A percentile compares a stretch with the other conserved stretches of the same genome.
These are phyloP conservation scores for Staphylotrichum tortipilum DNA, from an alignment of 495 filamentous ascomycete species.

Conservation along the genomic window DNA sequence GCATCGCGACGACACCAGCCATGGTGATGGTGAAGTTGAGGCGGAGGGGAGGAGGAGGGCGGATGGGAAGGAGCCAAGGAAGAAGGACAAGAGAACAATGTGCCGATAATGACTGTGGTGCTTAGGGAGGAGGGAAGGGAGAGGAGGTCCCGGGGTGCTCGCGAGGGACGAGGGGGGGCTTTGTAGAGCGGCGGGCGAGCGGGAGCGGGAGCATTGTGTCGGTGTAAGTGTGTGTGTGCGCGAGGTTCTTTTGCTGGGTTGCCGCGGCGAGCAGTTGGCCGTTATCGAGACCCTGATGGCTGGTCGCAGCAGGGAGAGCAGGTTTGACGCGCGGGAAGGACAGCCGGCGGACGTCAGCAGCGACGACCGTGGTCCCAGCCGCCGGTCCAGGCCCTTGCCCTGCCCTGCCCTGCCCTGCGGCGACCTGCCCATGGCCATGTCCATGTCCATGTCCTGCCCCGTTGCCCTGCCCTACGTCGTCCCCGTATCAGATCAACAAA, in stretches of 20 bases:
- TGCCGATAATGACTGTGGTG: neutral
- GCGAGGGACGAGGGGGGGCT: neutral
- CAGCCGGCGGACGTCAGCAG: constrained; percentile 10
- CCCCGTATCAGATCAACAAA: constrained; percentile 16
- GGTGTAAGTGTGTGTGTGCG: constrained; percentile 4
- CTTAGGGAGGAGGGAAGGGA: neutral
- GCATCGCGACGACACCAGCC: constrained; percentile 16
- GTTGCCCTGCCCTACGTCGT: too few relatives aligned
- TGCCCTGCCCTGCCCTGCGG: neutral
- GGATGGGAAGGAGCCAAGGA: neutral
- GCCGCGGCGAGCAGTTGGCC: constrained; percentile 11
- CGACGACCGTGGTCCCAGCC: too few relatives aligned
- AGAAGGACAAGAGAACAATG: too few relatives aligned
- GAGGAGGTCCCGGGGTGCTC: neutral
- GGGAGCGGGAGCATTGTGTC: constrained; percentile 2
- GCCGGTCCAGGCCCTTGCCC: too few relatives aligned
- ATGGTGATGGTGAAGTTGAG: constrained; percentile 9
- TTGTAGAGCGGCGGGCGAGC: constrained; percentile 1
- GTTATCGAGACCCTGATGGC: constrained; percentile 10
- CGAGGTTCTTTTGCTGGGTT: neutral
- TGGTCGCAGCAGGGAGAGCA: constrained; percentile 3
- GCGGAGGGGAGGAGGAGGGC: neutral
- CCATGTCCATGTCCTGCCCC: too few relatives aligned
- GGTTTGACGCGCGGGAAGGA: constrained; percentile 12
- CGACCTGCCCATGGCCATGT: too few relatives aligned